Evolutionary conservation across 441 rosid genomes (phyloP).

Genomic region (Metrosideros polymorpha): DNA sequence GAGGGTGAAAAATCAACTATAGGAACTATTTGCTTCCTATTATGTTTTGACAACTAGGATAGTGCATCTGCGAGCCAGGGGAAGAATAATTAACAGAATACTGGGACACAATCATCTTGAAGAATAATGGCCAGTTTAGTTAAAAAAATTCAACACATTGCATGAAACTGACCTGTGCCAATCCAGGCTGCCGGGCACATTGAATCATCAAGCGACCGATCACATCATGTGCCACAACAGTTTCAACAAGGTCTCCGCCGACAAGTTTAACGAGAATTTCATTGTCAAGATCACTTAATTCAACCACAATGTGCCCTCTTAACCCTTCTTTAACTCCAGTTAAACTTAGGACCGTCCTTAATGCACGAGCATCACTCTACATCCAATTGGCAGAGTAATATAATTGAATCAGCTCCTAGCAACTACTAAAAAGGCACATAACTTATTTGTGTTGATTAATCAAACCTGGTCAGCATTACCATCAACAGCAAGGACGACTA

Average conservation of each 20-base stretch:
- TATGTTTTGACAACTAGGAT: neutral
- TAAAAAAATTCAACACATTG: neutral
- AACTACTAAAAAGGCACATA: neutral
- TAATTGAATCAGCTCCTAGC: slow-evolving; percentile 4
- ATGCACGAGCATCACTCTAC: slow-evolving; percentile 77
- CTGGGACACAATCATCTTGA: neutral
- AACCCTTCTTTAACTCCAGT: slow-evolving; percentile 71
- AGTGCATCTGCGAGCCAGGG: neutral
- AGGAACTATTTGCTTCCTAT: neutral
- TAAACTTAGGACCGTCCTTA: slow-evolving; percentile 67
- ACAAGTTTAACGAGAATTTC: slow-evolving; percentile 78
- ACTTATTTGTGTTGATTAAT: neutral
- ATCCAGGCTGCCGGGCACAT: slow-evolving; percentile 76
- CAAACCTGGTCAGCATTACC: slow-evolving; percentile 83
- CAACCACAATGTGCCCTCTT: slow-evolving; percentile 69
- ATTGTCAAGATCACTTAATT: slow-evolving; percentile 69
- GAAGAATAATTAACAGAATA: neutral
- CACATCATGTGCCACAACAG: slow-evolving; percentile 77
- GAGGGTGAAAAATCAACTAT: neutral
- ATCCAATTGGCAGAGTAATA: slow-evolving; percentile 12
- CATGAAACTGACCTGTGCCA: slow-evolving; percentile 49
- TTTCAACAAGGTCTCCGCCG: slow-evolving; percentile 69
- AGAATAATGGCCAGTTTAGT: neutral
- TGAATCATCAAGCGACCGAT: slow-evolving; percentile 81
- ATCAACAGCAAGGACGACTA: slow-evolving; percentile 67